Evolutionary conservation across 805 yeast species (phyloP).

Genomic region (Wickerhamiella nectarea): DNA sequence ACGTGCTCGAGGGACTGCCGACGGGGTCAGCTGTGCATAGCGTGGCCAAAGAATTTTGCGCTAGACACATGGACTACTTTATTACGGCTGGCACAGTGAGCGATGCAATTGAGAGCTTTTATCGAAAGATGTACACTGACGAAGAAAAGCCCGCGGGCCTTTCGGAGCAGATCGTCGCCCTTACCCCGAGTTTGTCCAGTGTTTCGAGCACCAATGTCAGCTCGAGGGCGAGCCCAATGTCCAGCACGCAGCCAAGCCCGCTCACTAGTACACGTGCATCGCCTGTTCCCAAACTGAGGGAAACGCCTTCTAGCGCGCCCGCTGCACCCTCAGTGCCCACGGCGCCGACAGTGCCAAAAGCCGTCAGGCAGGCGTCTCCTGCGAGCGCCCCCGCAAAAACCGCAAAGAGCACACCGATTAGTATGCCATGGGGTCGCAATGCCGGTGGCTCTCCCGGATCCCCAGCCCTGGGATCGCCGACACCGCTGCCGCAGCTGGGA

Average conservation of each 20-base stretch:
- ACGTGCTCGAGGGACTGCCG: slow-evolving; percentile 10
- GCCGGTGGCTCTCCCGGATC: not conserved
- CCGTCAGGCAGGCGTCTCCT: not conserved
- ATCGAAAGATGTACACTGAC: slow-evolving; percentile 2
- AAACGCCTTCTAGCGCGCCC: not conserved
- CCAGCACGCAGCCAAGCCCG: not conserved
- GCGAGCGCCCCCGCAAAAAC: not conserved
- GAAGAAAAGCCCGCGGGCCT: not conserved
- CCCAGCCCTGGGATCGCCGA: not conserved
- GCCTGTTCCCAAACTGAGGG: not conserved
- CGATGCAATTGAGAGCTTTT: slow-evolving; percentile 9
- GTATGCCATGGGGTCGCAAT: not conserved
- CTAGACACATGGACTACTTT: slow-evolving; percentile 12
- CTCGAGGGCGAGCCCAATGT: not conserved
- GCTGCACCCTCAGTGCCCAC: not conserved
- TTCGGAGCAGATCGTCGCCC: not conserved
- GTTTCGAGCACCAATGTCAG: not conserved
- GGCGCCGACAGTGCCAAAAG: not conserved
- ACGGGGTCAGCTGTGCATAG: not conserved
- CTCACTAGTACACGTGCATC: not conserved
- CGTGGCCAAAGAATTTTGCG: slow-evolving; percentile 3
- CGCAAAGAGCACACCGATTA: not conserved
- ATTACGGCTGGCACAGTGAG: not conserved
- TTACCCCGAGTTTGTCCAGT: not conserved
- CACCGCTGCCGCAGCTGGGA: not conserved